A percentile compares a stretch with the other conserved stretches of the same genome.
These are phyloP conservation scores for Xylaria venustula DNA, from an alignment of 495 filamentous ascomycete species.

Conservation along the genomic window DNA sequence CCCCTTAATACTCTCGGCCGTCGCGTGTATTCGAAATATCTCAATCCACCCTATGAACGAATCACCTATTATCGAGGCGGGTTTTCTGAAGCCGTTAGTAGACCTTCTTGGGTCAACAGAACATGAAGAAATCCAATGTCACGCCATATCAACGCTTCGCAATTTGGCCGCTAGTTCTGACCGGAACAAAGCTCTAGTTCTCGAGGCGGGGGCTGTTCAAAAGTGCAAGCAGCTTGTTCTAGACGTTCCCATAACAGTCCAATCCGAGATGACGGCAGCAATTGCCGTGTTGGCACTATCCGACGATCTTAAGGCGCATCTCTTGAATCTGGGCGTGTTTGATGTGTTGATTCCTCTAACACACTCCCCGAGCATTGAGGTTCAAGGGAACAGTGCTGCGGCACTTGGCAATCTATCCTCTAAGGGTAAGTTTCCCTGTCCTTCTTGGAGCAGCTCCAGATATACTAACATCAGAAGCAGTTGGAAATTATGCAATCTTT, in stretches of 20 bases:
- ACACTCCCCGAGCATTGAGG: slow-evolving; percentile 92
- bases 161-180: slow-evolving; percentile 97
- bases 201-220: slow-evolving; percentile 94
- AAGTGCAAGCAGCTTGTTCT: slow-evolving; percentile 97
- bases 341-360: slow-evolving; percentile 95
- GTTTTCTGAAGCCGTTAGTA: slow-evolving; percentile 89
- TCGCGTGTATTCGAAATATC: slow-evolving; percentile 98
- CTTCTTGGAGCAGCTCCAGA: background rate
- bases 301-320: slow-evolving; percentile 89
- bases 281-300: slow-evolving; percentile 97
- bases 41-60: slow-evolving; percentile 98
- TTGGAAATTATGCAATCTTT: slow-evolving; percentile 95
- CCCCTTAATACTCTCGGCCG: slow-evolving; percentile 92
- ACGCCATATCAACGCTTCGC: slow-evolving; percentile 93
- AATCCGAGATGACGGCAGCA: slow-evolving; percentile 98
- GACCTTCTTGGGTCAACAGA: slow-evolving; percentile 93
- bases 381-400: slow-evolving; percentile 96
- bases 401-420: slow-evolving; percentile 94
- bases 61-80: slow-evolving; percentile 98
- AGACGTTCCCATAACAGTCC: slow-evolving; percentile 88
- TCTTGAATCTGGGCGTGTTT: slow-evolving; percentile 92
- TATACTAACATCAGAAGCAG: slow-evolving; percentile 46
- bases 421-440: slow-evolving; percentile 65
- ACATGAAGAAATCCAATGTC: slow-evolving; percentile 98
- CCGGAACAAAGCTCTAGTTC: slow-evolving; percentile 91